A percentile compares a stretch with the other conserved stretches of the same genome.
Evolutionary conservation across 2,329 filamentous ascomycete species (phyloP).

Genomic region (Podosphaera fusca): DNA sequence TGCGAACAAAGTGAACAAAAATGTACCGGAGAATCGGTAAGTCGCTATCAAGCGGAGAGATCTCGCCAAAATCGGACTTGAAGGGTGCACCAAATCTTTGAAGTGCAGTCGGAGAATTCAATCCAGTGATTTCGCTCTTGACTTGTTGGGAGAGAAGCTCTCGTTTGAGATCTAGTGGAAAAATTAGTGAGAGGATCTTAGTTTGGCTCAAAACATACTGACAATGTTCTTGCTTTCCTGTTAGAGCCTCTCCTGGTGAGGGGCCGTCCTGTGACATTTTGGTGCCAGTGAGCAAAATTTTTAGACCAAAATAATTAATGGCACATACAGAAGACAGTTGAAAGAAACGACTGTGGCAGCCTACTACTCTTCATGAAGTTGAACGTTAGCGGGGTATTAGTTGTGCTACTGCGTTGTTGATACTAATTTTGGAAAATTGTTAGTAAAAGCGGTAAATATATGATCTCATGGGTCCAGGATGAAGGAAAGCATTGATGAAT

Average conservation of each 20-base stretch:
- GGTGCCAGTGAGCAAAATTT: no score
- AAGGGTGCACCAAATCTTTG: conserved; percentile 92
- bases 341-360: no score
- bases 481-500: no score
- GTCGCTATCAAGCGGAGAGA: conserved; percentile 81
- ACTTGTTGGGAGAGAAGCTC: conserved; percentile 84
- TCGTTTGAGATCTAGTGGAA: conserved; percentile 59
- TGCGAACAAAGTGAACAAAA: conserved; percentile 91
- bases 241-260: conserved; percentile 24
- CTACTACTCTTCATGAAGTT: no score
- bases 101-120: conserved; percentile 84
- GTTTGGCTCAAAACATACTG: conserved; percentile 16
- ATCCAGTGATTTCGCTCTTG: conserved; percentile 69
- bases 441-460: no score
- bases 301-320: no score
- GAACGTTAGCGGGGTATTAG: no score
- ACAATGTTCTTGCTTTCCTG: conserved; percentile 98
- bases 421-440: no score
- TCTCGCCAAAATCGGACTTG: conserved; percentile 74
- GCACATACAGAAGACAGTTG: no score
- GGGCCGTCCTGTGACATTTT: neutral
- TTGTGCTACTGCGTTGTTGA: no score
- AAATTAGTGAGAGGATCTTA: neutral
- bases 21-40: conserved; percentile 86
- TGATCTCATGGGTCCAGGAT: no score